Base-by-base conservation (phyloP, 805 yeast genomes). In the Wickerhamomyces strasburgensis region DNA sequence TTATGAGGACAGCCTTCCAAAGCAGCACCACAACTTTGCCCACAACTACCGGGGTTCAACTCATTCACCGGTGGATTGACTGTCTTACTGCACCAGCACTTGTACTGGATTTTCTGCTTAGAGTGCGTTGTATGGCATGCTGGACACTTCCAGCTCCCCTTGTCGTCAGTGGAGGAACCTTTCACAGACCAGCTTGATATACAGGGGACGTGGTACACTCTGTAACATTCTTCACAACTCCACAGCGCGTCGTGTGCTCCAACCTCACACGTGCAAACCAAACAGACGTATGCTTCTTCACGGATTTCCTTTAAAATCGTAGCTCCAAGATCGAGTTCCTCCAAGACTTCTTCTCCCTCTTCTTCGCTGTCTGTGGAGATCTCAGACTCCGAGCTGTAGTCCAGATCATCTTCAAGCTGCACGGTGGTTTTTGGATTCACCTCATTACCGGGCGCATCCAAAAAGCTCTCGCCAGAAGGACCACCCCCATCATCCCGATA, bases 11-110 rank as follows among this genome's bases (percentile, higher is more conserved):
- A 84, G 5, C 59, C 54, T 1, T 60, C 56, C 34, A 80, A 65
- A 23, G 73, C 70, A 27, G 66, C 62, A 34, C 72, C 71, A 63
- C 97, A 88, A 1, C 85, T 70, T 54, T 84, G 88, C 3, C 96
- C 96, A 67, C 97, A 89, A 33, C 93, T 80, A 47, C 88, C 93
- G 0, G 96, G 96, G 34, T 69, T 62, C 35, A 79, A 58, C 14
- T 68, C 59, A 49, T 80, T 78, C 1, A 69, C 59, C 4, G 56
- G 62, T 0, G 96, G 96, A 45, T 84, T 75, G 14, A 74, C 63
- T 3, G 71, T 73, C 50, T 84, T 82, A 1, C 89, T 90, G 67
- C 96, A 88, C 97, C 97, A 88, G 54, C 97, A 88, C 1, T 74
- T 74, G 57, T 74, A 80, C 27, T 58, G 70, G 45, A 60, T 70